Percentiles rank a stretch among this genome's conserved stretches.
phyloP scores from a whole-genome alignment of 2,329 filamentous ascomycete species.

The Ophiostoma australiae region DNA sequence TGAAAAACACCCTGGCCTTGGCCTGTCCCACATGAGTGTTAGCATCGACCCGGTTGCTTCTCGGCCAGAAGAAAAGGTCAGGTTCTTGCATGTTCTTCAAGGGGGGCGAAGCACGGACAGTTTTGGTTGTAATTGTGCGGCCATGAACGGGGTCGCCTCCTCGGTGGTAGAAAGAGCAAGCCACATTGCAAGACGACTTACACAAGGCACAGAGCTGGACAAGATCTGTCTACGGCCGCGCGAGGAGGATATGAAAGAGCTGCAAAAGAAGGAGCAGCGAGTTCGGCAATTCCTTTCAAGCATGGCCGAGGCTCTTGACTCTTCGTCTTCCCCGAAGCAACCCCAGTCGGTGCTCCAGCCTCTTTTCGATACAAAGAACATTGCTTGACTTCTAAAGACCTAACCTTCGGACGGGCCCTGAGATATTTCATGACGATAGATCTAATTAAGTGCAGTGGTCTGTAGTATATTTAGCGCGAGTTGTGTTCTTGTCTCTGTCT shows the following conservation, averaged over 20 bases:
- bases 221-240: conserved; percentile 65
- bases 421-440: background rate
- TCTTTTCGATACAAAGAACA: background rate
- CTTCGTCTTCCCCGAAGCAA: background rate
- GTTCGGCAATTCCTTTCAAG: conserved; percentile 53
- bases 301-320: conserved; percentile 21
- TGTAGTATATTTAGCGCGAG: background rate
- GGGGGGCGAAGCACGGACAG: conserved; percentile 69
- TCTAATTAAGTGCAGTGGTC: background rate
- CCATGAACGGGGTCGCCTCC: conserved; percentile 73
- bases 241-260: conserved; percentile 52
- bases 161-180: conserved; percentile 71
- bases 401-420: background rate
- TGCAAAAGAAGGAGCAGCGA: conserved; percentile 61
- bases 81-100: conserved; percentile 67
- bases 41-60: conserved; percentile 50
- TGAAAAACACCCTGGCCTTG: conserved; percentile 44
- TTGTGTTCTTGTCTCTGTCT: background rate
- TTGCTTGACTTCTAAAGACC: background rate
- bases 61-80: conserved; percentile 57
- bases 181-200: conserved; percentile 62
- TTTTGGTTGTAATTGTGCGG: conserved; percentile 81
- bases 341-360: background rate
- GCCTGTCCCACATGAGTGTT: conserved; percentile 69
- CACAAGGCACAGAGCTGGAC: conserved; percentile 70